Evolutionary conservation across 2,329 filamentous ascomycete genomes (phyloP), one percentile per base, ranked within the genome.

Genomic region (Colletotrichum sp.): DNA sequence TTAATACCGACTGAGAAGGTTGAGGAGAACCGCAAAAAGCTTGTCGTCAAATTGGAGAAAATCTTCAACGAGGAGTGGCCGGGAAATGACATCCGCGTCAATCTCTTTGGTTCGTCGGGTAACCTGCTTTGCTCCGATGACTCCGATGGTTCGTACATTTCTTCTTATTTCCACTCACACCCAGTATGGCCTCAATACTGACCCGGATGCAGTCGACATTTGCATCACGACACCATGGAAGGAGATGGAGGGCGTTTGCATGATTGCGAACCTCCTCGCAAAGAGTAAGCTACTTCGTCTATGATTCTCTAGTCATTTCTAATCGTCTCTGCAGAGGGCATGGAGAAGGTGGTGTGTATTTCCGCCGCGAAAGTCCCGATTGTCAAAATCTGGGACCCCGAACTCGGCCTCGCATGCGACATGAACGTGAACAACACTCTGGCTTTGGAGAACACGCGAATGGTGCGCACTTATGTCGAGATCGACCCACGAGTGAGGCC

Each of bases 351-450:
- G 2, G 94, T 98, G 28, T 99, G 97, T 83, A 95, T 98, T 68
- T 95, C 95, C 32, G 95, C 94, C 56, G 97, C 97, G 75, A 98
- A 98, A 85, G 97, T 99, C 16, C 96, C 97, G 6, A 99, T 99
- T 81, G 97, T 99, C 79, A 98, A 98, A 87, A 95, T 98, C 71
- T 99, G 97, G 96, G 97, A 99, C 83, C 97, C 97, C 5, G 95
- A 98, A 83, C 88, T 98, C 73, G 89, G 93, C 78, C 89, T 99
- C 66, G 94, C 96, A 18, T 98, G 96, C 84, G 97, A 99, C 83
- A 97, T 99, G 94, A 99, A 99, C 80, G 96, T 99, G 86, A 99
- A 99, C 87, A 99, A 98, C 81, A 97, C 96, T 1, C 86, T 97
- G 69, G 97, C 97, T 6, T 88, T 99, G 76, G 96, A 98, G 84